Conservation (phyloP, 805 yeast genomes). For the Sugiyamaella qingdaonensis region DNA sequence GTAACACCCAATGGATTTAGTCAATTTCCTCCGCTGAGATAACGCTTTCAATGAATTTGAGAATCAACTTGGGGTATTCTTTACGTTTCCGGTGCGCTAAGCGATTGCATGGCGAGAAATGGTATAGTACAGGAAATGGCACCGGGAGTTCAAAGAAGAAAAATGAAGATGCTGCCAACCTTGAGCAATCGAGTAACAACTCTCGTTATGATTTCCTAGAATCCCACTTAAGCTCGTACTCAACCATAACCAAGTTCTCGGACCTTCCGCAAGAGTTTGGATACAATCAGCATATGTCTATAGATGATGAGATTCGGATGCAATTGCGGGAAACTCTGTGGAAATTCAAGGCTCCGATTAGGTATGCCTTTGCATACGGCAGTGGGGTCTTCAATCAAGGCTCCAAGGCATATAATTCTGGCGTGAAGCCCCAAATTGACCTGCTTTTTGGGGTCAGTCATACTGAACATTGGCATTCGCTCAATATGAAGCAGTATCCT, state of each 20-base stretch:
- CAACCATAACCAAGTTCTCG: conserved; percentile 49
- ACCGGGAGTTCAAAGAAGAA: too few species aligned
- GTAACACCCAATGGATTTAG: too few species aligned
- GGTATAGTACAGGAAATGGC: too few species aligned
- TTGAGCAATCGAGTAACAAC: too few species aligned
- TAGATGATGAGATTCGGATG: conserved; percentile 41
- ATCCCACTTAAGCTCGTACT: conserved; percentile 18
- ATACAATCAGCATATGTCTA: conserved; percentile 50
- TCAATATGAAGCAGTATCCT: conserved; percentile 63
- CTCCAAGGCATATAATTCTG: conserved; percentile 27
- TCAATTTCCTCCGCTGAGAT: background rate
- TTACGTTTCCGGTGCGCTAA: background rate
- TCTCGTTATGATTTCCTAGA: conserved; percentile 8
- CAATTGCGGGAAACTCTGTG: conserved; percentile 48
- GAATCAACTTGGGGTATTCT: background rate
- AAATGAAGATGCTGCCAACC: too few species aligned
- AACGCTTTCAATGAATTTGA: background rate
- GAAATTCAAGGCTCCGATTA: conserved; percentile 65
- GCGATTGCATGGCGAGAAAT: too few species aligned
- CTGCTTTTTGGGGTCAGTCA: conserved; percentile 76
- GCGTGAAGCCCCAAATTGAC: conserved; percentile 68
- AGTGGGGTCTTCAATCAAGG: conserved; percentile 88
- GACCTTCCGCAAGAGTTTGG: conserved; percentile 57
- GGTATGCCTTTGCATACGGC: conserved; percentile 89
- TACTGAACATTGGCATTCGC: conserved; percentile 70